phyloP scores from a whole-genome alignment of 352 stramenopile species.

The Elongisporangium undulatum region DNA sequence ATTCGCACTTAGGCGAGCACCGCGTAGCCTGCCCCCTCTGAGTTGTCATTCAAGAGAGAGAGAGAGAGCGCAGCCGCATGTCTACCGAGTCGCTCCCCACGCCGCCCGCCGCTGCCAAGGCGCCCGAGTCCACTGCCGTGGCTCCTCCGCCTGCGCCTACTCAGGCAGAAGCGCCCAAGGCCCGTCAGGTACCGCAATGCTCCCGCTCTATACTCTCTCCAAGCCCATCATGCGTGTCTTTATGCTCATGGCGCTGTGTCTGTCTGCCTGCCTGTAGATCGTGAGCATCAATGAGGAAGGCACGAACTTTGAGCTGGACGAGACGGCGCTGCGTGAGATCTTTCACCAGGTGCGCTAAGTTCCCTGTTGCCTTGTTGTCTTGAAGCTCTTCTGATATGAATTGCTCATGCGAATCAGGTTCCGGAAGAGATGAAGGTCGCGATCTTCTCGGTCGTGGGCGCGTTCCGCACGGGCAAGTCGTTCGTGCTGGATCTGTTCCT shows the following conservation, averaged over 20 bases:
- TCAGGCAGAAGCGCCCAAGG: slow-evolving; percentile 30
- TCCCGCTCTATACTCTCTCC: not conserved
- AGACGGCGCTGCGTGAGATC: slow-evolving; percentile 61
- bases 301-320: slow-evolving; percentile 83
- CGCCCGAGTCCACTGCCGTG: slow-evolving; percentile 14
- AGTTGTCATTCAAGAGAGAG: not conserved
- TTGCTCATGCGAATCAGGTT: slow-evolving; percentile 17
- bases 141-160: slow-evolving; percentile 8
- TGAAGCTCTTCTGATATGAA: not conserved
- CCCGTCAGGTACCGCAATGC: slow-evolving; percentile 26
- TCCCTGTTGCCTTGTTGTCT: too few species aligned
- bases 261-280: slow-evolving; percentile 50
- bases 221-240: not conserved
- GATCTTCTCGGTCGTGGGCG: slow-evolving; percentile 97
- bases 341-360: slow-evolving; percentile 40
- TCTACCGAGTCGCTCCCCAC: slow-evolving; percentile 8
- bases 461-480: slow-evolving; percentile 98
- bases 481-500: slow-evolving; percentile 98
- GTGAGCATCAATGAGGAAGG: slow-evolving; percentile 87
- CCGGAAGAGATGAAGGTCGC: slow-evolving; percentile 95
- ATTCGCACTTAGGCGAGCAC: not conserved
- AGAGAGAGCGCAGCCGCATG: not conserved
- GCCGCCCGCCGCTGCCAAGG: slow-evolving; percentile 3
- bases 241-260: not conserved
- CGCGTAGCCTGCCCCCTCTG: not conserved